These are phyloP conservation scores for Leavenworthia alabamica DNA, from an alignment of 345 rosid species.

Conservation along the genomic window DNA sequence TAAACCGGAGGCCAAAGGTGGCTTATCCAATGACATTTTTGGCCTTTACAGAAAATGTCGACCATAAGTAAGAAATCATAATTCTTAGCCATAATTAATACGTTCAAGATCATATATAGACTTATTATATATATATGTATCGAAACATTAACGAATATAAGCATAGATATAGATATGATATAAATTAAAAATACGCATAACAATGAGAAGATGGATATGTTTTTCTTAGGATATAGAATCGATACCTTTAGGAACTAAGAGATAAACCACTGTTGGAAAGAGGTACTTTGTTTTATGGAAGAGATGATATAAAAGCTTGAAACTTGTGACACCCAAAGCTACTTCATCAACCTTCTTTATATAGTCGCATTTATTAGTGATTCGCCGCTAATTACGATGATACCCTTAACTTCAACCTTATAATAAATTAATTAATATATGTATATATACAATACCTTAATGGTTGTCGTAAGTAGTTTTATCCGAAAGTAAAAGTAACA, in stretches of 20 bases:
- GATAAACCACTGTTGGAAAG: no score
- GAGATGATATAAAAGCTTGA: constrained; percentile 26
- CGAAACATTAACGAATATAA: background rate
- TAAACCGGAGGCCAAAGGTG: constrained; percentile 42
- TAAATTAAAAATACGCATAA: background rate
- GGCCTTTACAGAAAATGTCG: background rate
- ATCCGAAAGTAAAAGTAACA: background rate
- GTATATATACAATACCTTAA: background rate
- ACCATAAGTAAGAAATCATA: background rate
- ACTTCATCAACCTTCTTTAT: constrained; percentile 26
- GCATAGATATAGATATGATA: background rate
- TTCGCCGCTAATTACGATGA: constrained; percentile 13
- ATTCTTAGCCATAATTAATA: background rate
- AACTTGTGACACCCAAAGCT: constrained; percentile 32
- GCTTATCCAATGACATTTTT: constrained; percentile 45
- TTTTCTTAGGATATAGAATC: constrained; percentile 1
- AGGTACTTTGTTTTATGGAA: constrained; percentile 20
- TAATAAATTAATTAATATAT: background rate
- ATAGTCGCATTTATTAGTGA: constrained; percentile 30
- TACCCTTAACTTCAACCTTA: constrained; percentile 31
- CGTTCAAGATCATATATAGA: constrained; percentile 8
- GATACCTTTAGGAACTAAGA: constrained; percentile 26
- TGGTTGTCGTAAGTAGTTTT: background rate
- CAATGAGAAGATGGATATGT: constrained; percentile 11
- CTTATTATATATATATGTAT: no score